A percentile compares a stretch with the other conserved stretches of the same genome.
Conservation (phyloP, 768 basidiomycete genomes). For the Pleurotus citrinopileatus region DNA sequence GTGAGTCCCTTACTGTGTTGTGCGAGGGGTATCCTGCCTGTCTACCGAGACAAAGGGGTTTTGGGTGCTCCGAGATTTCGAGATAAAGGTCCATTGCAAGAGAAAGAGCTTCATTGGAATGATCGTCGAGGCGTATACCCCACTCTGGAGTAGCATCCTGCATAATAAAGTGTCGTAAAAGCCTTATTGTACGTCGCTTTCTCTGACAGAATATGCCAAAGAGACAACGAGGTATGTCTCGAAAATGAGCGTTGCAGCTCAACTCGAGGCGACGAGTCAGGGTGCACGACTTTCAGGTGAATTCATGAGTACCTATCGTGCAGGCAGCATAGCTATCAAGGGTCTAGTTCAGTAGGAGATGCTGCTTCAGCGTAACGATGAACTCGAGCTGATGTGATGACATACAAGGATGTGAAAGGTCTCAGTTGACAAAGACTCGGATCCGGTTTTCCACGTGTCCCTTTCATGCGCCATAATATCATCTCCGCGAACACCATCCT, state of each 20-base stretch:
- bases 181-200: slow-evolving; percentile 1
- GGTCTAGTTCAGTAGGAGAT: slow-evolving; percentile 2
- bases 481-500: slow-evolving; percentile 5
- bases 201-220: slow-evolving; percentile 9
- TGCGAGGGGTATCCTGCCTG: neutral
- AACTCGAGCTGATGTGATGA: slow-evolving; percentile 6
- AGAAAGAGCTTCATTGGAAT: neutral
- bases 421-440: slow-evolving; percentile 10
- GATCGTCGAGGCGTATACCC: neutral
- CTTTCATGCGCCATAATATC: neutral
- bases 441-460: neutral
- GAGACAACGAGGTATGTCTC: neutral
- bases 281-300: slow-evolving; percentile 4
- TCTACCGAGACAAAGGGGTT: slow-evolving; percentile 2
- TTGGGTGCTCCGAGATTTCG: slow-evolving; percentile 2
- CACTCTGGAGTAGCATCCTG: neutral
- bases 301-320: slow-evolving; percentile 3
- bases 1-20: neutral
- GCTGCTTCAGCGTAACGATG: slow-evolving; percentile 5
- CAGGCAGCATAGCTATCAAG: slow-evolving; percentile 4
- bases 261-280: neutral
- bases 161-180: neutral
- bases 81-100: neutral
- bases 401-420: slow-evolving; percentile 7
- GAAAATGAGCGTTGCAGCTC: neutral